Percentiles rank a stretch among this genome's conserved stretches.
Conservation (phyloP, 2,329 filamentous ascomycete species). For the Epichloe glyceriae region DNA sequence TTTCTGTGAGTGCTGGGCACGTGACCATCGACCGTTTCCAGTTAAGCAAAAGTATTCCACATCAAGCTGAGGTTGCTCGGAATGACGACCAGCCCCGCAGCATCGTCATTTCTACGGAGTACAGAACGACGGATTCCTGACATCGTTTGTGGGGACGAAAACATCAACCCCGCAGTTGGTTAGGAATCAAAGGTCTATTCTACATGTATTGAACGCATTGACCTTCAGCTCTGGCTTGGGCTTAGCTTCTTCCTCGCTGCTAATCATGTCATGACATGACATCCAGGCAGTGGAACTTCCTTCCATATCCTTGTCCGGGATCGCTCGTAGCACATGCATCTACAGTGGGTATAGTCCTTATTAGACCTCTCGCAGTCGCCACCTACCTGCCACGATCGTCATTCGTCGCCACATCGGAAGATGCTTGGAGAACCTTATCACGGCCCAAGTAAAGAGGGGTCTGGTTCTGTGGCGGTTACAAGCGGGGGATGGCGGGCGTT, state of each 20-base stretch:
- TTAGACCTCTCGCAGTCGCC: background rate
- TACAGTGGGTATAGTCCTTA: background rate
- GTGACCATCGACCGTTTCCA: too few species aligned
- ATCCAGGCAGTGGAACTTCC: background rate
- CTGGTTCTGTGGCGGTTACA: background rate
- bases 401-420: conserved; percentile 5
- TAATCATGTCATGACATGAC: too few species aligned
- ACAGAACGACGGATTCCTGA: too few species aligned
- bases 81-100: background rate
- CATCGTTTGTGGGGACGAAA: too few species aligned
- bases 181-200: too few species aligned
- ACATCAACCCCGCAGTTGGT: too few species aligned
- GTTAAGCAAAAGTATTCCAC: too few species aligned
- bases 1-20: too few species aligned
- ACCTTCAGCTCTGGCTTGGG: too few species aligned
- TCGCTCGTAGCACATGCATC: background rate
- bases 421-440: conserved; percentile 3
- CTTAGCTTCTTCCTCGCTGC: too few species aligned
- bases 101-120: background rate
- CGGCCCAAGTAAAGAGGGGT: conserved; percentile 1
- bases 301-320: background rate
- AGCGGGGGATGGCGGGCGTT: background rate
- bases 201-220: too few species aligned
- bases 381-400: background rate
- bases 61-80: too few species aligned